Base-by-base conservation (phyloP, 1,139 yeast species). In the Zygoascus hellenicus region DNA sequence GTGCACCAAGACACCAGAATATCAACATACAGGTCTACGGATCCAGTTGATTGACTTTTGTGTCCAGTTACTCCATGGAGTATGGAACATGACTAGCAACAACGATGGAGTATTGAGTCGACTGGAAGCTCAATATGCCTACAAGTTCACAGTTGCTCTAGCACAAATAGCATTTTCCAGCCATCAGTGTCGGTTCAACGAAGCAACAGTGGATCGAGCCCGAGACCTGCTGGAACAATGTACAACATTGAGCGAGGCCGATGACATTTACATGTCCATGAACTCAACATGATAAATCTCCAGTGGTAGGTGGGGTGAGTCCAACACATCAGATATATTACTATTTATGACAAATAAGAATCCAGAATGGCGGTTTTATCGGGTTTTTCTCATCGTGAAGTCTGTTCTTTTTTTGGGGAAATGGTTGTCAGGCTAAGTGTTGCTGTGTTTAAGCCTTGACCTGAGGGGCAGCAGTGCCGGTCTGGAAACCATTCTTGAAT, bases 401-500 rank as follows among this genome's bases (percentile, higher is more conserved):
- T 15, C 22, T 42, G 19, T 28, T 33, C 9, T 34, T 22, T 33
- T 28, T 31, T 36, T 22, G 26, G 26, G 26, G 26, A 22, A 22
- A 5, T 22, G 26, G 26, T 34, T 34, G 35, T 17, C 19, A 22
- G 39, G 22, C 34, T 28, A n/a, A n/a, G n/a, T 29, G 38, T 33
- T 26, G 38, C 38, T 38, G 10, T 38, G 10, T 42, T 38, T 44
- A 44, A 16, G 42, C 43, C 31, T 32, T 32, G 26, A 33, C 47
- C 45, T 43, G 44, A 22, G 45, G 41, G 22, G 45, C 41, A 37
- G 47, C 44, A 31, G 46, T 39, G 14, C 48, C 89, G 65, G 92
- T 72, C 78, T 88, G 97, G 96, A 92, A 92, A 72, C 92, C 95
- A 82, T 92, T 90, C 86, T 89, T 88, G 85, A 90, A 92, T 81